phyloP scores from a whole-genome alignment of 1,284 basidiomycete species.

The Pseudozyma pruni region DNA sequence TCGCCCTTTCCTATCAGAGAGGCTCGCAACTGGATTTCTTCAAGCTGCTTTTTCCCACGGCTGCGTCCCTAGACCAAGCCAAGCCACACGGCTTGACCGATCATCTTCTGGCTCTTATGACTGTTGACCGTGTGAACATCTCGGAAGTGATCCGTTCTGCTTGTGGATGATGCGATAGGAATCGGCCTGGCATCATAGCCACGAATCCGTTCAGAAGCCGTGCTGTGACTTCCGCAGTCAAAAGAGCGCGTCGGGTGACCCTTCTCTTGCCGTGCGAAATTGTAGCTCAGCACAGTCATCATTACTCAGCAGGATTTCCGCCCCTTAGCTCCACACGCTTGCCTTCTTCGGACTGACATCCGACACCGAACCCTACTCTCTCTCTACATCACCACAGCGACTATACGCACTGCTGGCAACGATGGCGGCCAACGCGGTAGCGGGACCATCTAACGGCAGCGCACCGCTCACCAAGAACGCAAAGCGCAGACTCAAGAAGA shows the following conservation, averaged over 20 bases:
- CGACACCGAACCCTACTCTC: not conserved
- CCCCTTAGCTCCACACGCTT: slow-evolving; percentile 1
- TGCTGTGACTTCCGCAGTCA: slow-evolving; percentile 5
- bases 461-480: slow-evolving; percentile 61
- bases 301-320: slow-evolving; percentile 6
- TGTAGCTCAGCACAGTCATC: not conserved
- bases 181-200: too few species aligned
- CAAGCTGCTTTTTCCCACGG: too few species aligned
- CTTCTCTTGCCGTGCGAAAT: slow-evolving; percentile 4
- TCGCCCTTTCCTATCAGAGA: not conserved
- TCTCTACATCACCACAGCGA: not conserved
- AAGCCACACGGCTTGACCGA: too few species aligned
- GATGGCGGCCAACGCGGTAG: slow-evolving; percentile 27
- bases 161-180: too few species aligned
- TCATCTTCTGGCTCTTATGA: too few species aligned
- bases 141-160: too few species aligned
- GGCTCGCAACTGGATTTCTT: too few species aligned
- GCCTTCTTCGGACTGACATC: slow-evolving; percentile 3
- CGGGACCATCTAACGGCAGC: slow-evolving; percentile 14
- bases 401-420: not conserved
- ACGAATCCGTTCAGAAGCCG: too few species aligned
- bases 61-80: too few species aligned
- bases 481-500: slow-evolving; percentile 63
- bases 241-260: not conserved
- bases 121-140: too few species aligned